These are phyloP conservation scores for Neoarthrinium moseri DNA, from an alignment of 2,329 filamentous ascomycete genomes.

Conservation along the genomic window DNA sequence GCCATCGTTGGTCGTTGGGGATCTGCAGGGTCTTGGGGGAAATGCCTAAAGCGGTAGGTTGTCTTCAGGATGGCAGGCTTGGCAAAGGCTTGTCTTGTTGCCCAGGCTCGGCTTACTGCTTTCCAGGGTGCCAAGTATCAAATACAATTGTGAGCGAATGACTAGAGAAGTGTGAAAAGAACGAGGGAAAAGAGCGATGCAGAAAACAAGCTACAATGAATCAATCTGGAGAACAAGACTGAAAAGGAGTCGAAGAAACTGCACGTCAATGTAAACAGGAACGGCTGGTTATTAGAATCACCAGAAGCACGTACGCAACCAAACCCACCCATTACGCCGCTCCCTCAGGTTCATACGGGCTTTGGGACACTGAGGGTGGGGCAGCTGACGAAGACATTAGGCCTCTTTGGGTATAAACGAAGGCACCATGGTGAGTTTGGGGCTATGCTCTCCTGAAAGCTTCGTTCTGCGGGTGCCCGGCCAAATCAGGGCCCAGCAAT, in stretches of 20 bases:
- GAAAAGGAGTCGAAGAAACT: not conserved
- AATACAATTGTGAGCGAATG: not conserved
- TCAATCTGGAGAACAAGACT: not conserved
- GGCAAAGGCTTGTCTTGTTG: too few relatives aligned
- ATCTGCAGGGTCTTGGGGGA: constrained; percentile 2
- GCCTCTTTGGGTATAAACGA: constrained; percentile 7
- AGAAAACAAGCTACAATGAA: not conserved
- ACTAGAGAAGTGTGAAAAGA: too few relatives aligned
- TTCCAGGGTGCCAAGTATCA: too few relatives aligned
- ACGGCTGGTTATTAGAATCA: not conserved
- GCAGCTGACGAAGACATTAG: constrained; percentile 6
- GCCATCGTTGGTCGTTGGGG: constrained; percentile 3
- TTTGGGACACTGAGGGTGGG: constrained; percentile 2
- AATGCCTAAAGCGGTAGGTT: constrained; percentile 5
- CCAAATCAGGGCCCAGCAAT: too few relatives aligned
- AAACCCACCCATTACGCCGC: not conserved
- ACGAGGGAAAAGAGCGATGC: too few relatives aligned
- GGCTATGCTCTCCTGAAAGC: constrained; percentile 6
- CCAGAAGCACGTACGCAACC: constrained; percentile 1
- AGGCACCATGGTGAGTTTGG: not conserved
- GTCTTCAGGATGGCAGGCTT: constrained; percentile 4
- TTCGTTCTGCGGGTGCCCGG: too few relatives aligned
- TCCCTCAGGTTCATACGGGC: not conserved
- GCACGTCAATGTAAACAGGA: not conserved
- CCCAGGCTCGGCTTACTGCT: too few relatives aligned